These are phyloP conservation scores for Daedaleopsis nitida DNA, from an alignment of 768 basidiomycete species.

Conservation along the genomic window DNA sequence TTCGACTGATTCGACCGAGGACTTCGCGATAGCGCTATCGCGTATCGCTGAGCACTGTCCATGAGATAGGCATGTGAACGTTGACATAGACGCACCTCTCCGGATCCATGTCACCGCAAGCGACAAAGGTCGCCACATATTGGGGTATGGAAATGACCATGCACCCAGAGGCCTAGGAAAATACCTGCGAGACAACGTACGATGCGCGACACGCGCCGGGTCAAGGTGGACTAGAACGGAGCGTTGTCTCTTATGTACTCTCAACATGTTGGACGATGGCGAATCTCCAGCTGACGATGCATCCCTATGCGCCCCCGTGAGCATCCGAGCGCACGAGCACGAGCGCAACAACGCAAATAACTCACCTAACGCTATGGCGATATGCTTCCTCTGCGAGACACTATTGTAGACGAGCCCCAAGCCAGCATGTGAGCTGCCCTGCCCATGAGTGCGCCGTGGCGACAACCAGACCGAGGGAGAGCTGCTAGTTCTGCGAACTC, in stretches of 20 bases:
- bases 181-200: too few species aligned
- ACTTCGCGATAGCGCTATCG: constrained; percentile 1
- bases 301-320: background rate
- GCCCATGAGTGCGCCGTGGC: constrained; percentile 14
- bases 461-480: constrained; percentile 10
- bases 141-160: too few species aligned
- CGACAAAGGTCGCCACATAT: too few species aligned
- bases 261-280: too few species aligned
- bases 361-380: constrained; percentile 12
- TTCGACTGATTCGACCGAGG: background rate
- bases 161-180: too few species aligned
- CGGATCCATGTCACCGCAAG: too few species aligned
- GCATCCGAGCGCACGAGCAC: background rate
- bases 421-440: constrained; percentile 12
- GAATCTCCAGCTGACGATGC: background rate
- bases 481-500: background rate
- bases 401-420: background rate
- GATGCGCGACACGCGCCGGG: too few species aligned
- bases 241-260: too few species aligned
- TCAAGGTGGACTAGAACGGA: too few species aligned
- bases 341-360: background rate
- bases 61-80: background rate
- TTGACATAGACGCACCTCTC: too few species aligned
- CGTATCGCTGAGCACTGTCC: background rate
- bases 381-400: background rate